Evolutionary conservation across 176 grass and related monocot species (phyloP), one percentile per base, ranked within the genome.

Genomic region (Cenchrus purpureus): DNA sequence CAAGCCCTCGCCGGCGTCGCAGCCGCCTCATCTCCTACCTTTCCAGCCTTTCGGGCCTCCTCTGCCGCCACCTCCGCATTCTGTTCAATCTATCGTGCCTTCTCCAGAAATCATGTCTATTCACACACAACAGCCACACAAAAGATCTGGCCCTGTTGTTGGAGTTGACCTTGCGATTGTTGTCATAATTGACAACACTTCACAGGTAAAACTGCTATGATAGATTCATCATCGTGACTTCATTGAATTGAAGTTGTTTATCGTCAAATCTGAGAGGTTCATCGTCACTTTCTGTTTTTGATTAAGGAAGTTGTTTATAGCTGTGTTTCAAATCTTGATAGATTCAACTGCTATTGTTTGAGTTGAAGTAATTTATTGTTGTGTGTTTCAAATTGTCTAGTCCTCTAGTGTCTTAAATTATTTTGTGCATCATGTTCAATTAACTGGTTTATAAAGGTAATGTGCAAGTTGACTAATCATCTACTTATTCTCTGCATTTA

Each of bases 181-280:
- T 59, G 93, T 79, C 65, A 99, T 99, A 75, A 96, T 99, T 75
- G 97, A 99, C 85, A 99, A 99, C 84, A 91, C 92, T 84, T 93
- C 97, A 29, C 91, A 99, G 97, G 97, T 99, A 94, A 91, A 91
- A 59, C 64, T 77, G 19, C 13, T 65, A 5, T 3, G 7, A 62
- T 75, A 45, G 44, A 45, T 45, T 8, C 44, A 6, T 74, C 28
- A 15, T 83, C 53, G 28, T 61, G 11, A 49, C 54, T 8, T 19
- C 53, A 61, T 68, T 64, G 72, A 64, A 12, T 76, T 86, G 8
- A 46, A 85, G 20, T 75, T 60, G 42, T 85, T 7, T 28, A 62
- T 10, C 51, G 65, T 72, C 29, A 16, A 72, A 82, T 6, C 50
- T 5, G 7, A 61, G 54, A 19, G 75, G 65, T 74, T 74, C 25